Percentiles rank a stretch among this genome's conserved stretches.
Conservation (phyloP, 176 grass and related monocot genomes). For the Saccharum spontaneum region DNA sequence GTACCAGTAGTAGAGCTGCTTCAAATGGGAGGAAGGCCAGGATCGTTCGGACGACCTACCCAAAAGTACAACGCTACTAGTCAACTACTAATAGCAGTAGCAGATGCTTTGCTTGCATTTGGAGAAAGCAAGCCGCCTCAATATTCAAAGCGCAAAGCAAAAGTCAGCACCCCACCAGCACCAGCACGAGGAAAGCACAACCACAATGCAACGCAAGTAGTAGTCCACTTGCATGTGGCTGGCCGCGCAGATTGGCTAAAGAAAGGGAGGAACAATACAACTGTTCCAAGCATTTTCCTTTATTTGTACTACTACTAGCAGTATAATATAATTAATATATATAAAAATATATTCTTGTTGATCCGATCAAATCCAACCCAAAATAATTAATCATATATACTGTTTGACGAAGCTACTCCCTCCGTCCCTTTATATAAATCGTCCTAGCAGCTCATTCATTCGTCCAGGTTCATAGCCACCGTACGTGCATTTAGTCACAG, state of each 20-base stretch:
- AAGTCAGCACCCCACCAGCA: background rate
- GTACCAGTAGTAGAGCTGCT: too few species aligned
- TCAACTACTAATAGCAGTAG: background rate
- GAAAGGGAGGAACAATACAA: background rate
- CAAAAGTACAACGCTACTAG: background rate
- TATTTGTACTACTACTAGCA: background rate
- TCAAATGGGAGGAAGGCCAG: too few species aligned
- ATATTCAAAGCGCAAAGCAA: slow-evolving; percentile 4
- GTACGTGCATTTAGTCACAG: too few species aligned
- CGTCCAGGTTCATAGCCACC: too few species aligned
- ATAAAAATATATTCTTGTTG: background rate
- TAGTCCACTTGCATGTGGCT: background rate
- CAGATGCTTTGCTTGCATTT: slow-evolving; percentile 13
- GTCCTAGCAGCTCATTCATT: too few species aligned
- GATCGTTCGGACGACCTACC: background rate
- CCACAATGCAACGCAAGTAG: background rate
- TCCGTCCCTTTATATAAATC: too few species aligned
- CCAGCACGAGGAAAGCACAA: background rate
- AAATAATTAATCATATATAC: background rate
- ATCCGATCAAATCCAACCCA: background rate
- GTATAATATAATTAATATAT: background rate
- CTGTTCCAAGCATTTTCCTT: background rate
- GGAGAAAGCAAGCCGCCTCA: background rate
- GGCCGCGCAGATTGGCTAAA: background rate
- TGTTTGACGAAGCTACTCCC: background rate